Conservation (phyloP, 106 monocot species). For the Apostasia ramifera region DNA sequence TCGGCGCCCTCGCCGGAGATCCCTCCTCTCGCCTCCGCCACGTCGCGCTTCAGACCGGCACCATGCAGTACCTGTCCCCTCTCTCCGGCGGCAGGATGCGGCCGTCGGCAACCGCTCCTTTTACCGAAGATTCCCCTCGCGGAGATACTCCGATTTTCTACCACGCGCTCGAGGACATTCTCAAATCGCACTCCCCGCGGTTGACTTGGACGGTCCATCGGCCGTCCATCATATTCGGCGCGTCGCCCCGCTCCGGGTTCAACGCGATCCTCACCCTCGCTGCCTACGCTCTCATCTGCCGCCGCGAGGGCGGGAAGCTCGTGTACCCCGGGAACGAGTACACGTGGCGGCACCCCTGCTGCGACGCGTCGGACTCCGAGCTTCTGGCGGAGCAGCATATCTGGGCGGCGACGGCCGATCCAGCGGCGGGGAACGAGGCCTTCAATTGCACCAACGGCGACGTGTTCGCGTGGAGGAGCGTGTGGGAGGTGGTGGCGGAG, state of each 20-base stretch:
- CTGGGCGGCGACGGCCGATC: conserved; percentile 1
- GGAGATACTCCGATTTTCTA: neutral
- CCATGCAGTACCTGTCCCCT: conserved; percentile 10
- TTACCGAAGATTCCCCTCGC: conserved; percentile 11
- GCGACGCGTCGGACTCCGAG: conserved; percentile 17
- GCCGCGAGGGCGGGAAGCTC: conserved; percentile 6
- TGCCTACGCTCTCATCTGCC: conserved; percentile 13
- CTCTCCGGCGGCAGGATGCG: neutral
- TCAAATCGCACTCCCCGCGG: neutral
- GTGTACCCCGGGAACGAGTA: conserved; percentile 3
- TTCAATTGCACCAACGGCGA: conserved; percentile 24
- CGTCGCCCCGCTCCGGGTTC: conserved; percentile 9
- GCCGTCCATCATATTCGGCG: conserved; percentile 11
- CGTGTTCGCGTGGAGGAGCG: conserved; percentile 18
- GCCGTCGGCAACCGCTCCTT: neutral
- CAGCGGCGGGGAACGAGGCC: conserved; percentile 4
- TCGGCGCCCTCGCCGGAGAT: conserved; percentile 1
- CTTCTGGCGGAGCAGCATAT: conserved; percentile 15
- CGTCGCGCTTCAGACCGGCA: conserved; percentile 22
- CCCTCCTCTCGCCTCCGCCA: conserved; percentile 6
- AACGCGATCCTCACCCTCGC: conserved; percentile 19
- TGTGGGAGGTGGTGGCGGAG: conserved; percentile 17
- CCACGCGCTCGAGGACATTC: conserved; percentile 16
- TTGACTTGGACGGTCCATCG: conserved; percentile 20
- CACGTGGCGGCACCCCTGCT: conserved; percentile 14